These are phyloP conservation scores for Botrytis squamosa DNA, from an alignment of 2,329 filamentous ascomycete species.

Conservation along the genomic window DNA sequence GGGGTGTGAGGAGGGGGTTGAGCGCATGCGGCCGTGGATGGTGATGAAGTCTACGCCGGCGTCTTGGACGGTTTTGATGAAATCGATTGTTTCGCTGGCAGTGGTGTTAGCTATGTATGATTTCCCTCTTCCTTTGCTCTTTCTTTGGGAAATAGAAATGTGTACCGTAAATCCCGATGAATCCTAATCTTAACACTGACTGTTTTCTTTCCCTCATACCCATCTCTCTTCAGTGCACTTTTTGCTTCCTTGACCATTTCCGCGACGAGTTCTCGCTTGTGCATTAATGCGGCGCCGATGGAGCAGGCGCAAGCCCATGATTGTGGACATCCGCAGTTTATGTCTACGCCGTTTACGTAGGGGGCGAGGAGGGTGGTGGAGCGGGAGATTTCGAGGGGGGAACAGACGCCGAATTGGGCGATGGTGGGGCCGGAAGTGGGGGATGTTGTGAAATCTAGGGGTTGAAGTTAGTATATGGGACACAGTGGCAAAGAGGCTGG, in stretches of 20 bases:
- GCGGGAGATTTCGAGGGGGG: constrained; percentile 59
- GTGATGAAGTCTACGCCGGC: constrained; percentile 65
- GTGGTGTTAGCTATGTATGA: not conserved
- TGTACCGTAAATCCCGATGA: constrained; percentile 56
- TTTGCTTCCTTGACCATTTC: constrained; percentile 63
- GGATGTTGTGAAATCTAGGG: constrained; percentile 59
- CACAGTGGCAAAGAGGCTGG: not conserved
- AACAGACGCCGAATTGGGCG: constrained; percentile 65
- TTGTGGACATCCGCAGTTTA: constrained; percentile 74
- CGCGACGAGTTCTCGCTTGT: constrained; percentile 61
- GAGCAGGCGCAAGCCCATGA: constrained; percentile 69
- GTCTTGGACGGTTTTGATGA: constrained; percentile 60
- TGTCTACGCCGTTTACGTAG: constrained; percentile 62
- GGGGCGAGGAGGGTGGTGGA: constrained; percentile 62
- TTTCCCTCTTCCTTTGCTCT: rapidly evolving
- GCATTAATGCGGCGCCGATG: constrained; percentile 69
- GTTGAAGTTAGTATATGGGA: not conserved
- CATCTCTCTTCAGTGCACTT: constrained; percentile 49
- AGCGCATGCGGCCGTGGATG: constrained; percentile 64
- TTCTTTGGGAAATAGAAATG: not conserved
- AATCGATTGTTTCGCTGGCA: constrained; percentile 50
- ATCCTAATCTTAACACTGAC: constrained; percentile 71
- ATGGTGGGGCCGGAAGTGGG: constrained; percentile 58
- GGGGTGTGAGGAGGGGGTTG: constrained; percentile 59
- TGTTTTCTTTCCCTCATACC: constrained; percentile 50